phyloP scores from a whole-genome alignment of 2,329 filamentous ascomycete species.

The Penicillium sp. region DNA sequence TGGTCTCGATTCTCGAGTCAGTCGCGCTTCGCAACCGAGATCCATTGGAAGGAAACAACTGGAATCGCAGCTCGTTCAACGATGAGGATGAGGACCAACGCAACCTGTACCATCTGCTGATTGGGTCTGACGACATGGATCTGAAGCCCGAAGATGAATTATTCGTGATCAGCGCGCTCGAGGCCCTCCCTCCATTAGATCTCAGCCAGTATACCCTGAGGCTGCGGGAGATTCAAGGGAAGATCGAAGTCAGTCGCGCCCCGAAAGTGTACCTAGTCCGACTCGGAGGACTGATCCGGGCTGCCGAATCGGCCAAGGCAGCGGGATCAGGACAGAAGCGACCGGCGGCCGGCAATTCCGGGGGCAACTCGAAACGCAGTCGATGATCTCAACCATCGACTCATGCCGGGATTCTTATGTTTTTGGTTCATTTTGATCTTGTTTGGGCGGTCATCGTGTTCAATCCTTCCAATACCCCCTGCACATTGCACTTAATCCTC shows the following conservation, averaged over 20 bases:
- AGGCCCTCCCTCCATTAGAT: slow-evolving; percentile 27
- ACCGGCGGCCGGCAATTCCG: slow-evolving; percentile 27
- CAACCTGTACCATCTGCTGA: slow-evolving; percentile 40
- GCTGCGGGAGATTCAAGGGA: slow-evolving; percentile 31
- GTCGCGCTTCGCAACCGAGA: slow-evolving; percentile 38
- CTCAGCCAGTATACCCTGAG: slow-evolving; percentile 28
- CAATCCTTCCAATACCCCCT: slow-evolving; percentile 24
- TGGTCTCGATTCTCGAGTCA: slow-evolving; percentile 36
- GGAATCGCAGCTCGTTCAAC: slow-evolving; percentile 30
- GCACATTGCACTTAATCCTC: slow-evolving; percentile 13
- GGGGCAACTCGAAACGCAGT: slow-evolving; percentile 30
- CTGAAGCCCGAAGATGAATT: slow-evolving; percentile 23
- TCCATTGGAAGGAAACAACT: slow-evolving; percentile 33
- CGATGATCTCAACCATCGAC: slow-evolving; percentile 19
- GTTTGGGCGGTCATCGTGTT: slow-evolving; percentile 19
- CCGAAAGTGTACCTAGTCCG: slow-evolving; percentile 34
- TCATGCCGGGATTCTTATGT: slow-evolving; percentile 1
- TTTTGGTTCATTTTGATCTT: slow-evolving; percentile 4
- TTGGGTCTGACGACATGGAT: slow-evolving; percentile 31
- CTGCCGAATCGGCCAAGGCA: slow-evolving; percentile 21
- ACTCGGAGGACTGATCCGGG: slow-evolving; percentile 29
- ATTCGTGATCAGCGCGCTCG: slow-evolving; percentile 40
- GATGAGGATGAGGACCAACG: slow-evolving; percentile 40
- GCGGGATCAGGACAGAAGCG: slow-evolving; percentile 30
- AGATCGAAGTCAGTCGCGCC: slow-evolving; percentile 43